Conservation (phyloP, 352 stramenopile genomes). For the Pythium dissimile region DNA sequence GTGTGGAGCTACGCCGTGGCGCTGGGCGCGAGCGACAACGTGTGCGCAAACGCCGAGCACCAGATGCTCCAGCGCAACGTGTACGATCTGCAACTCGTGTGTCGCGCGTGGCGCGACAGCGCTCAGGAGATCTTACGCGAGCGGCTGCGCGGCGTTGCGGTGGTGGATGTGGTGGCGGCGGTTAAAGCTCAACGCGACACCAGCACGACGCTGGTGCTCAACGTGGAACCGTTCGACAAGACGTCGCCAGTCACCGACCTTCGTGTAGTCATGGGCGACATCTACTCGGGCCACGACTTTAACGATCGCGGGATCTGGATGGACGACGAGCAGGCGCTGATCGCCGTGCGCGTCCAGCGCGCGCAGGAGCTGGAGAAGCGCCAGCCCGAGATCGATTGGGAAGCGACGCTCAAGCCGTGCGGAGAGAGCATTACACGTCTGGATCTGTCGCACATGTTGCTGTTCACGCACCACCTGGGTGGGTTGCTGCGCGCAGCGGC, state of each 20-base stretch:
- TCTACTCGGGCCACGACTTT: conserved; percentile 9
- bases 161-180: conserved; percentile 5
- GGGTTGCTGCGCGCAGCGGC: conserved; percentile 10
- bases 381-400: conserved; percentile 24
- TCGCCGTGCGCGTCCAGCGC: conserved; percentile 11
- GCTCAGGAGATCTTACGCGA: conserved; percentile 11
- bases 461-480: conserved; percentile 15
- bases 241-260: conserved; percentile 7
- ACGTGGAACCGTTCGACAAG: not conserved
- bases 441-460: conserved; percentile 19
- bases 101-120: conserved; percentile 7
- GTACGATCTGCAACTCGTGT: conserved; percentile 18
- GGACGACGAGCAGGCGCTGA: conserved; percentile 13
- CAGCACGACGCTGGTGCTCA: conserved; percentile 5
- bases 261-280: conserved; percentile 16
- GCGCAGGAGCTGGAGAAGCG: not conserved
- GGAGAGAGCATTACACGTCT: conserved; percentile 7
- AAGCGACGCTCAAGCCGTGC: conserved; percentile 8
- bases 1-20: conserved; percentile 18
- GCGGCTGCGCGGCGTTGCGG: conserved; percentile 4
- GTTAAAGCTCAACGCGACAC: not conserved
- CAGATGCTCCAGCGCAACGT: conserved; percentile 3
- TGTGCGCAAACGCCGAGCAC: conserved; percentile 14
- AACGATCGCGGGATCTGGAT: conserved; percentile 12
- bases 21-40: conserved; percentile 7